phyloP scores from a whole-genome alignment of 495 filamentous ascomycete genomes.

The Lentithecium fluviatile region DNA sequence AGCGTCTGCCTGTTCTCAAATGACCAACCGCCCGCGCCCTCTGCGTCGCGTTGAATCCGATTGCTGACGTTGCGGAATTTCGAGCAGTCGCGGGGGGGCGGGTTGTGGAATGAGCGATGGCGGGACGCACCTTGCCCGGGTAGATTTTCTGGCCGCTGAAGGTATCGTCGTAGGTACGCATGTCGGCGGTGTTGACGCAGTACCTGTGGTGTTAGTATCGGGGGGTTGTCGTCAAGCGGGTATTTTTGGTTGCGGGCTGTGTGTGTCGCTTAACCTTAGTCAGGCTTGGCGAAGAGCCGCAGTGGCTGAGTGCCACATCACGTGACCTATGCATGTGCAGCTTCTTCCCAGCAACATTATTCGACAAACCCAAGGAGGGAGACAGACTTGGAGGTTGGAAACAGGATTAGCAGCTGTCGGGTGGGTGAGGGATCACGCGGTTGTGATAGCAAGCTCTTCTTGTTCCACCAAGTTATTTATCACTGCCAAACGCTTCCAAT shows the following conservation, averaged over 20 bases:
- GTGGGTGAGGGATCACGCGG: too few relatives aligned
- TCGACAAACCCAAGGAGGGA: too few relatives aligned
- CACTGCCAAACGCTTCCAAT: too few relatives aligned
- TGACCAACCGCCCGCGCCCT: conserved; percentile 6
- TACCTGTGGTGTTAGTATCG: conserved; percentile 36
- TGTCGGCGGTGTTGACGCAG: conserved; percentile 59
- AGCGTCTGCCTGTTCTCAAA: conserved; percentile 21
- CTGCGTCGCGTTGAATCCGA: conserved; percentile 9
- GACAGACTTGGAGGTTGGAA: too few relatives aligned
- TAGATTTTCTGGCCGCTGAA: conserved; percentile 99
- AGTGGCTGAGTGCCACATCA: conserved; percentile 3
- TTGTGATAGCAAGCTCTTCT: too few relatives aligned
- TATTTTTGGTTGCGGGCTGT: conserved; percentile 20
- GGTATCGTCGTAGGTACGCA: conserved; percentile 98
- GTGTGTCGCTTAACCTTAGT: conserved; percentile 13
- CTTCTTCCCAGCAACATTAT: too few relatives aligned
- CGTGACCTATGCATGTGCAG: too few relatives aligned
- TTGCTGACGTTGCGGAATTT: background rate
- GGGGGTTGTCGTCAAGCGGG: conserved; percentile 34
- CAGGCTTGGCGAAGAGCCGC: conserved; percentile 7
- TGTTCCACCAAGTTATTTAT: too few relatives aligned
- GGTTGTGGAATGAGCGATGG: conserved; percentile 5
- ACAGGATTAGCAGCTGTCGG: too few relatives aligned
- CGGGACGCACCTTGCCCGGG: conserved; percentile 87
- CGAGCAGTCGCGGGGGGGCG: background rate